phyloP scores from a whole-genome alignment of 2,329 filamentous ascomycete species.

The Xylaria multiplex region DNA sequence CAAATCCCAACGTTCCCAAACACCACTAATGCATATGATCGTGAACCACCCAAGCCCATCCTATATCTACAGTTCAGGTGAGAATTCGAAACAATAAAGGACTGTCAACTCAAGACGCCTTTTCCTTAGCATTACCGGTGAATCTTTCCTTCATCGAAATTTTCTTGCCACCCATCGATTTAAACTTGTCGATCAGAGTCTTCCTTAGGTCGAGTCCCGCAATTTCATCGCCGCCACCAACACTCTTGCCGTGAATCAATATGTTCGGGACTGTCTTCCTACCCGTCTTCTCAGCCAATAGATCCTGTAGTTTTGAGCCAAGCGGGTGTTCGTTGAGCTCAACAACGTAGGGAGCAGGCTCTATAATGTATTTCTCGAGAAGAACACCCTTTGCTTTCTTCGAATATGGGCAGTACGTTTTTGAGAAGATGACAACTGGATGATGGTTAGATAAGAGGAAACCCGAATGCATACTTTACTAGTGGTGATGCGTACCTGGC shows the following conservation, averaged over 20 bases:
- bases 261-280: conserved; percentile 91
- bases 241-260: conserved; percentile 85
- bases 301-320: conserved; percentile 76
- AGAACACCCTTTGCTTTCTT: conserved; percentile 86
- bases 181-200: conserved; percentile 76
- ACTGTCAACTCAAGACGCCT: conserved; percentile 19
- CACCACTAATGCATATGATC: conserved; percentile 38
- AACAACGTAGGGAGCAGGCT: conserved; percentile 84
- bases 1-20: conserved; percentile 27
- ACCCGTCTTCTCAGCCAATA: conserved; percentile 77
- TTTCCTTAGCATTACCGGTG: conserved; percentile 30
- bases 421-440: conserved; percentile 93
- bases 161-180: conserved; percentile 74
- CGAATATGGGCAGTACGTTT: conserved; percentile 89
- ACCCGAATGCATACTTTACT: not conserved
- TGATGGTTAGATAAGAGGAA: conserved; percentile 20
- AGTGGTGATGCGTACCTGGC: conserved; percentile 69
- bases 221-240: conserved; percentile 91
- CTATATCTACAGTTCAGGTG: conserved; percentile 32
- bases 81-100: conserved; percentile 7
- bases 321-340: conserved; percentile 87
- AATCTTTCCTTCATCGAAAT: conserved; percentile 39
- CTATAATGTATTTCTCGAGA: conserved; percentile 84
- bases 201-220: conserved; percentile 74
- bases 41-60: conserved; percentile 20